These are phyloP conservation scores for Sugiyamaella sp. DNA, from an alignment of 1,139 yeast species.

Conservation along the genomic window DNA sequence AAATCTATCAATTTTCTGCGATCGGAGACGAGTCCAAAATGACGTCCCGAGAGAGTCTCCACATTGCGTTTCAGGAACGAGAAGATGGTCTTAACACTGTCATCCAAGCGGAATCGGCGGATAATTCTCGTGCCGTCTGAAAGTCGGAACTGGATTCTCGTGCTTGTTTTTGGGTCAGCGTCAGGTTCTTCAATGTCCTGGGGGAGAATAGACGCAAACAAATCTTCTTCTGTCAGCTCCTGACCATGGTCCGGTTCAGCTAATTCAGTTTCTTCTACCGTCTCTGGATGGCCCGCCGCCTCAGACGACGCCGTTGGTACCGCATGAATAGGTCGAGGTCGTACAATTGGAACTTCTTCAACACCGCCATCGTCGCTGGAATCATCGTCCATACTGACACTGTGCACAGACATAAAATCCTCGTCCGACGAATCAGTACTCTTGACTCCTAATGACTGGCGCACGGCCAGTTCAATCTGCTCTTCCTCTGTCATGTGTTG, in stretches of 20 bases:
- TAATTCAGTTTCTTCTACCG: constrained; percentile 5
- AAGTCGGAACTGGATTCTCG: constrained; percentile 83
- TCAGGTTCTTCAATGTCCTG: constrained; percentile 60
- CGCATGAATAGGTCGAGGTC: too few species aligned
- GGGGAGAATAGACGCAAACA: constrained; percentile 53
- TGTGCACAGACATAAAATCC: constrained; percentile 21
- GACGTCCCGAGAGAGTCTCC: constrained; percentile 53
- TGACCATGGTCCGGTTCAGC: constrained; percentile 22
- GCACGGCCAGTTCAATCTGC: constrained; percentile 77
- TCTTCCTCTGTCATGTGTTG: constrained; percentile 72
- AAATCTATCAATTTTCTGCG: constrained; percentile 66
- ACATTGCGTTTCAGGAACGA: constrained; percentile 58
- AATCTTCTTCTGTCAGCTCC: constrained; percentile 37
- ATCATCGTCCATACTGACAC: constrained; percentile 21
- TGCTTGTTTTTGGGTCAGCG: constrained; percentile 55
- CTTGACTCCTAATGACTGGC: constrained; percentile 56
- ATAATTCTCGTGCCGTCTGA: constrained; percentile 85
- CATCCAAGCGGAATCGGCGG: constrained; percentile 64
- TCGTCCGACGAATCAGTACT: constrained; percentile 17
- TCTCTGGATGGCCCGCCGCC: neutral
- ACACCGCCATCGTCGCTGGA: constrained; percentile 20
- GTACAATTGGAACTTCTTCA: constrained; percentile 15
- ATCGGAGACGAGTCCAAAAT: constrained; percentile 64
- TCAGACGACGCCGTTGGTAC: neutral
- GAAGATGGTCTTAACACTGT: constrained; percentile 62